A percentile compares a stretch with the other conserved stretches of the same genome.
Conservation (phyloP, 345 rosid genomes). For the Aquilaria yunnanensis region DNA sequence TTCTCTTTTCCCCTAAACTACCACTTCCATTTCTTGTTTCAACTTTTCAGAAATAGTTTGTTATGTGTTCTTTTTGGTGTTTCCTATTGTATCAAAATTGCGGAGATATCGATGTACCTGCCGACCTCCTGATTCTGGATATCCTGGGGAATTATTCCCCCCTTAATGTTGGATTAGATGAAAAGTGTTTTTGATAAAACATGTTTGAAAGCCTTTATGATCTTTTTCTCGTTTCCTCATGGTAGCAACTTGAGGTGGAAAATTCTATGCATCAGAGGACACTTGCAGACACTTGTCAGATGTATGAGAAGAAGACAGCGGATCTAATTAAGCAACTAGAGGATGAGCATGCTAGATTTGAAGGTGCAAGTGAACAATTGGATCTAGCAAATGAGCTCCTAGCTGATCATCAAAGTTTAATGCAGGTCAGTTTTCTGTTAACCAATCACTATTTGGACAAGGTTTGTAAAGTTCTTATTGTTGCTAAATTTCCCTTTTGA, state of each 20-base stretch:
- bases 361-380: constrained; percentile 45
- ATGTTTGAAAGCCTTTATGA: constrained; percentile 2
- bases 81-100: background rate
- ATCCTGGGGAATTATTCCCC: background rate
- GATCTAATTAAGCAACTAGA: constrained; percentile 54
- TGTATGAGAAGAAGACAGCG: constrained; percentile 60
- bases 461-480: background rate
- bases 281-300: constrained; percentile 56
- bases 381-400: constrained; percentile 34
- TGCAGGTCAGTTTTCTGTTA: constrained; percentile 44
- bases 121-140: background rate
- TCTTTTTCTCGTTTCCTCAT: constrained; percentile 23
- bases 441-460: background rate
- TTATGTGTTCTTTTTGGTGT: background rate
- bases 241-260: constrained; percentile 53
- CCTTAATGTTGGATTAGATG: constrained; percentile 6
- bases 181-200: background rate
- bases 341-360: constrained; percentile 40
- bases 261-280: constrained; percentile 56
- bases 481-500: background rate
- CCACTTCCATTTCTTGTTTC: background rate
- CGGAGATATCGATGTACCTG: background rate
- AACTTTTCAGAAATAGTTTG: background rate
- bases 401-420: constrained; percentile 42
- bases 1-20: background rate